Conservation (phyloP, 2,329 filamentous ascomycete genomes). For the Tolypocladium tropicale region DNA sequence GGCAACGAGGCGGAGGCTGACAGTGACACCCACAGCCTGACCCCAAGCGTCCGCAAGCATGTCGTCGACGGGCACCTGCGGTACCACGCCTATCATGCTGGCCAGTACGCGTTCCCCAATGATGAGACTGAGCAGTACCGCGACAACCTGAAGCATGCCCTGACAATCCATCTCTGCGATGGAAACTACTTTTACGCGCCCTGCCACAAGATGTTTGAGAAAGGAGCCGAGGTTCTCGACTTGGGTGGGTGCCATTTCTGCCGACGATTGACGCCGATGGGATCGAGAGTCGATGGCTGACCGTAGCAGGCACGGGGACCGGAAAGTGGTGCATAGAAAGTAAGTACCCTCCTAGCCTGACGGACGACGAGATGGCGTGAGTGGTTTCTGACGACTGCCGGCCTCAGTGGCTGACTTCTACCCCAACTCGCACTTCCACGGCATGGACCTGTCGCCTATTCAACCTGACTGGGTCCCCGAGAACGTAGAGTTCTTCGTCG, state of each 20-base stretch:
- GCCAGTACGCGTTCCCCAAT: conserved; percentile 32
- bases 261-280: background rate
- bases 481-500: conserved; percentile 40
- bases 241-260: conserved; percentile 24
- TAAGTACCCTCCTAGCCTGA: conserved; percentile 18
- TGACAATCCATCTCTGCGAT: conserved; percentile 27
- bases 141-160: conserved; percentile 29
- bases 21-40: conserved; percentile 27
- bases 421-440: conserved; percentile 31
- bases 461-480: conserved; percentile 40
- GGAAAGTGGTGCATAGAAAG: conserved; percentile 40
- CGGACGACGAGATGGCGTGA: background rate
- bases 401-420: conserved; percentile 35
- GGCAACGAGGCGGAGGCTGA: conserved; percentile 10
- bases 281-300: background rate
- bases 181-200: conserved; percentile 34
- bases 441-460: conserved; percentile 41
- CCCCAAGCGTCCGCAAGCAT: conserved; percentile 31
- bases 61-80: conserved; percentile 29
- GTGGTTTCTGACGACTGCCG: background rate
- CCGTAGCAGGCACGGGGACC: conserved; percentile 34
- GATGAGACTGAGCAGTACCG: conserved; percentile 31
- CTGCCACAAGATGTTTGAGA: conserved; percentile 23
- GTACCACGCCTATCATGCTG: conserved; percentile 30
- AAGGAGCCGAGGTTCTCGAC: conserved; percentile 34